Conservation (phyloP, 2,329 filamentous ascomycete species). For the Clonostachys rosea region DNA sequence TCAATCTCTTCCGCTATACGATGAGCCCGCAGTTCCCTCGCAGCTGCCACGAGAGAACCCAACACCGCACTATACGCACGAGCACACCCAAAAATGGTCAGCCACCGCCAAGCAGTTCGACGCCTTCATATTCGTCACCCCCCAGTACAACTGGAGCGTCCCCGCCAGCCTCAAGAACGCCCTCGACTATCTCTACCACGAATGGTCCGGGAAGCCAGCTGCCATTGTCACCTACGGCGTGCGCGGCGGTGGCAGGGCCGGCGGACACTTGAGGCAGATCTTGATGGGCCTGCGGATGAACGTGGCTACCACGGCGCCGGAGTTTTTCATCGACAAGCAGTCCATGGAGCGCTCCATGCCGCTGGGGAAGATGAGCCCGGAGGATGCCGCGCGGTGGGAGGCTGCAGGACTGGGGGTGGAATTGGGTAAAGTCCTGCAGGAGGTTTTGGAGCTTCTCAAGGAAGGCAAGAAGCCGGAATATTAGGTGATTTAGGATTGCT, state of each 20-base stretch:
- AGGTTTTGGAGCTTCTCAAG: too few relatives aligned
- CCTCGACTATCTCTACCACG: slow-evolving; percentile 55
- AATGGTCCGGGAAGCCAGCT: slow-evolving; percentile 51
- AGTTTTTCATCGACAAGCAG: neutral
- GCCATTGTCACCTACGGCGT: slow-evolving; percentile 50
- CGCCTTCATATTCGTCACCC: slow-evolving; percentile 43
- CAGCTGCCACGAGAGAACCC: slow-evolving; percentile 13
- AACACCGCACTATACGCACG: slow-evolving; percentile 26
- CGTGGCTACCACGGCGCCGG: neutral
- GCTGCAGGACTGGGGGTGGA: too few relatives aligned
- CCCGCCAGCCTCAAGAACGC: slow-evolving; percentile 55
- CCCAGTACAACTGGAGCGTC: slow-evolving; percentile 53
- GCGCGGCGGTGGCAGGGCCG: neutral
- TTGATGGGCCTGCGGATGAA: neutral
- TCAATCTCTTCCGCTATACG: slow-evolving; percentile 36
- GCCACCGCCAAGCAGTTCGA: slow-evolving; percentile 34
- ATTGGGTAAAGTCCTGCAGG: too few relatives aligned
- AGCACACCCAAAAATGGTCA: slow-evolving; percentile 39
- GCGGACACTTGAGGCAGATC: too few relatives aligned
- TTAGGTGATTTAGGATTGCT: too few relatives aligned
- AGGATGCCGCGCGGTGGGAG: too few relatives aligned
- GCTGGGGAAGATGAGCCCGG: neutral
- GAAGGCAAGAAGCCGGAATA: too few relatives aligned
- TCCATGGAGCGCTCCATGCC: neutral
- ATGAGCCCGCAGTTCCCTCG: slow-evolving; percentile 33